Conservation (phyloP, 2,329 filamentous ascomycete genomes). For the Penicillium frequentans region DNA sequence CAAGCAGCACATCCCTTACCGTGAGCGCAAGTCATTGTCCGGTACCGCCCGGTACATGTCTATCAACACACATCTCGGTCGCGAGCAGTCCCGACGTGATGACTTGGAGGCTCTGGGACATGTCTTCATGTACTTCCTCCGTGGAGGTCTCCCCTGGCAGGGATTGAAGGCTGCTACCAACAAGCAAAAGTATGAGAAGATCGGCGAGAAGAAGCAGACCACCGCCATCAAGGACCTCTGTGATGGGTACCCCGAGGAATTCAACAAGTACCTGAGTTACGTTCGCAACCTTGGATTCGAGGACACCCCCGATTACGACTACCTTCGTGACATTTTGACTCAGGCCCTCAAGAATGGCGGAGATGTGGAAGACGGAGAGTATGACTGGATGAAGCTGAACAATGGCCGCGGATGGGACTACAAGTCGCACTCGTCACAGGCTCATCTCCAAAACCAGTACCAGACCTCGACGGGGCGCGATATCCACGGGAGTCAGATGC, state of each 20-base stretch:
- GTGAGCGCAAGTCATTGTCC: slow-evolving; percentile 93
- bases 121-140: slow-evolving; percentile 69
- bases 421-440: slow-evolving; percentile 67
- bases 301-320: slow-evolving; percentile 97
- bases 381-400: slow-evolving; percentile 99
- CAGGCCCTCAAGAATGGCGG: slow-evolving; percentile 92
- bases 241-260: slow-evolving; percentile 93
- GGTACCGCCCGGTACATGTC: slow-evolving; percentile 98
- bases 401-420: slow-evolving; percentile 91
- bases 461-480: slow-evolving; percentile 84
- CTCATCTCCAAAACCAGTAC: slow-evolving; percentile 75
- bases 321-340: slow-evolving; percentile 93
- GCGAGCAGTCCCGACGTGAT: slow-evolving; percentile 93
- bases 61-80: slow-evolving; percentile 97
- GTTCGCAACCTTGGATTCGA: slow-evolving; percentile 98
- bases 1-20: slow-evolving; percentile 97
- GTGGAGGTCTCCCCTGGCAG: slow-evolving; percentile 67
- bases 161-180: slow-evolving; percentile 68
- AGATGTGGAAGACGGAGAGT: slow-evolving; percentile 95
- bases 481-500: slow-evolving; percentile 67
- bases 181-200: slow-evolving; percentile 99
- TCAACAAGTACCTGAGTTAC: slow-evolving; percentile 96
- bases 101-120: slow-evolving; percentile 83
- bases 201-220: slow-evolving; percentile 99
- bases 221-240: slow-evolving; percentile 96